Evolutionary conservation across 164 flowering plant species (phyloP), one percentile per base, ranked within the genome.

Genomic region (Vitis cinerea): DNA sequence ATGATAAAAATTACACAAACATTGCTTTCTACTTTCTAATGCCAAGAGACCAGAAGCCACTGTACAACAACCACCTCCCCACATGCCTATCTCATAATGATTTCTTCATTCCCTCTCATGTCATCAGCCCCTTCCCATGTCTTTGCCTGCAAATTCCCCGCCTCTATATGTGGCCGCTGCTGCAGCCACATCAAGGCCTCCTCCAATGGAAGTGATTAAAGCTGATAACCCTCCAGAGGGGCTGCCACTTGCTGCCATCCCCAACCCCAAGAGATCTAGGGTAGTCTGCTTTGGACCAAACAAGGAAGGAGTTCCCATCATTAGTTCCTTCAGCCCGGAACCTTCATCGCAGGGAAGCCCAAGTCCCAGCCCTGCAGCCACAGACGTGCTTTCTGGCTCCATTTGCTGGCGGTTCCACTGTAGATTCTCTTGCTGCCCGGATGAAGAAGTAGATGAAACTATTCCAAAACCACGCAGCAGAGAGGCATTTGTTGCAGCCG

Each of bases 251-350:
- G 83, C 87, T 2, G 86, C 89, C 82, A 87, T 84, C 8, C 97
- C 94, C 63, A 92, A 58, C 19, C 97, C 97, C 1, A 92, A 84
- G 65, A 92, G 80, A 80, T 92, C 95, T 3, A 88, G 87, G 0
- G 97, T 92, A 1, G 90, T 74, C 14, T 84, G 88, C 76, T 84
- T 87, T 2, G 92, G 84, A 52, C 89, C 89, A 67, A 85, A 90
- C 61, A 85, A 53, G 3, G 88, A 75, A 10, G 91, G 76, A 48
- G 78, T 80, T 61, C 85, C 92, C 83, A 84, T 77, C 93, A 89
- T 88, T 64, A 87, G 65, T 52, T 85, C 92, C 60, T 84, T 84
- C 75, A 84, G 72, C 13, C 91, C 86, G 2, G 88, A 76, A 13
- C 82, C 75, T 16, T 80, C 84, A 61, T 82, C 87, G 49, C 74